Conservation (phyloP, 2,329 filamentous ascomycete species). For the Triangularia setosa region DNA sequence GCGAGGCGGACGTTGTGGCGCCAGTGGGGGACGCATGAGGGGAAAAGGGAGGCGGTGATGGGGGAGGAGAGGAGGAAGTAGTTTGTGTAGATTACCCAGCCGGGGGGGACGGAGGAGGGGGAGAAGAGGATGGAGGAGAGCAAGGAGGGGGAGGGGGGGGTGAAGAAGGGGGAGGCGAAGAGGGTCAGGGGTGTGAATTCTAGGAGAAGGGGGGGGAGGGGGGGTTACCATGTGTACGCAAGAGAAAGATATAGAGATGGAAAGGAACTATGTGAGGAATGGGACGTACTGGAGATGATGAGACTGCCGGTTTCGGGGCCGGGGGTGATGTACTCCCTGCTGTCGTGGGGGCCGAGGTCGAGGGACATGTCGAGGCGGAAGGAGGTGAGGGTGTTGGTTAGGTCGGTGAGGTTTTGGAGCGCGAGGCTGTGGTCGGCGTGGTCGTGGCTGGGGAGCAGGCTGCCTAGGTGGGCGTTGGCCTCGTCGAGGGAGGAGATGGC, state of each 20-base stretch:
- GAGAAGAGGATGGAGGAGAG: not conserved
- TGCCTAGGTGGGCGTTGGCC: not conserved
- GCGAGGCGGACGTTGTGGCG: slow-evolving; percentile 10
- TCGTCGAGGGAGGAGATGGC: slow-evolving; percentile 4
- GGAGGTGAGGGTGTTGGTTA: not conserved
- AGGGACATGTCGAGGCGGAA: slow-evolving; percentile 2
- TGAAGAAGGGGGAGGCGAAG: not conserved
- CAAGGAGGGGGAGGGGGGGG: not conserved
- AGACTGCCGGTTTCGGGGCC: not conserved
- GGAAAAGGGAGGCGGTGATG: not conserved
- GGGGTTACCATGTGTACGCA: too few relatives aligned
- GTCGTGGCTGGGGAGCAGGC: not conserved
- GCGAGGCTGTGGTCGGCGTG: slow-evolving; percentile 2
- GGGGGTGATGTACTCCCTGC: not conserved
- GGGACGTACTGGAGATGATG: not conserved
- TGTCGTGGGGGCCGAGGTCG: not conserved
- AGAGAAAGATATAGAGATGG: too few relatives aligned
- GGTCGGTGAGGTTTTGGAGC: not conserved
- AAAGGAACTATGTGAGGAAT: too few relatives aligned
- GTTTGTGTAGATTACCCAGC: slow-evolving; percentile 11
- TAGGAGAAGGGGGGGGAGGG: not conserved
- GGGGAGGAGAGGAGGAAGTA: slow-evolving; percentile 6
- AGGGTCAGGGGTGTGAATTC: not conserved
- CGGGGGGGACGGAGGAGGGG: not conserved
- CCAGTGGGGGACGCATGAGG: not conserved